phyloP scores from a whole-genome alignment of 2,329 filamentous ascomycete genomes.

The Xylariaceae sp. region DNA sequence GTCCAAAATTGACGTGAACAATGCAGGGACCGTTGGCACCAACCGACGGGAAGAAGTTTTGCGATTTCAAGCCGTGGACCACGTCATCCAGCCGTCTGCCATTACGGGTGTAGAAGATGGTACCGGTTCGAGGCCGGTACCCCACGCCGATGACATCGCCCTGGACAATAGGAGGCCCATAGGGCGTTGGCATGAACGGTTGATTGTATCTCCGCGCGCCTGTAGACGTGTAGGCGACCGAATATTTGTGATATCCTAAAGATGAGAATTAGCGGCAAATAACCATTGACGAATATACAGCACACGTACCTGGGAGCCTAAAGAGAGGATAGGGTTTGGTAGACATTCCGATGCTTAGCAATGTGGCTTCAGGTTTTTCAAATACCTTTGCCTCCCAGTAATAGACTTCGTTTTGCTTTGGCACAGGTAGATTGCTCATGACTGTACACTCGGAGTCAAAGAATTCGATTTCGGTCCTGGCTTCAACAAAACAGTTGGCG shows the following conservation, averaged over 20 bases:
- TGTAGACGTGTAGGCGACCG: constrained; percentile 87
- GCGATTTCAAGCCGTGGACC: constrained; percentile 87
- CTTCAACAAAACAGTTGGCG: constrained; percentile 98
- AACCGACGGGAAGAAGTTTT: constrained; percentile 98
- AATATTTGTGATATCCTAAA: constrained; percentile 90
- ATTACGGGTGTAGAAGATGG: constrained; percentile 97
- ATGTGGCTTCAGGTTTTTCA: constrained; percentile 89
- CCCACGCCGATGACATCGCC: constrained; percentile 96
- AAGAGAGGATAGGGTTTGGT: constrained; percentile 98
- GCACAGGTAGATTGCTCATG: constrained; percentile 93
- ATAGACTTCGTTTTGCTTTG: constrained; percentile 99
- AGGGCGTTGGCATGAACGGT: constrained; percentile 79
- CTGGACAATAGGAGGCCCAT: constrained; percentile 85
- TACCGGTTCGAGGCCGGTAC: constrained; percentile 91
- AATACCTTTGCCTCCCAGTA: constrained; percentile 99
- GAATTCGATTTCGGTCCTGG: constrained; percentile 95
- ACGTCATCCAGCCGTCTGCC: constrained; percentile 97
- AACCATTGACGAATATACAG: not conserved
- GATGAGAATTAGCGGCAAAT: constrained; percentile 14
- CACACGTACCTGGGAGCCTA: constrained; percentile 79
- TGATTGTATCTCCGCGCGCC: constrained; percentile 91
- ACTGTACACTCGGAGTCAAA: constrained; percentile 98
- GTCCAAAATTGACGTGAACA: constrained; percentile 96
- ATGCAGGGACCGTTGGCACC: constrained; percentile 92
- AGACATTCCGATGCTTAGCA: constrained; percentile 90